Base-by-base conservation (phyloP, 164 flowering plant species). In the Magnolia changhungtana region DNA sequence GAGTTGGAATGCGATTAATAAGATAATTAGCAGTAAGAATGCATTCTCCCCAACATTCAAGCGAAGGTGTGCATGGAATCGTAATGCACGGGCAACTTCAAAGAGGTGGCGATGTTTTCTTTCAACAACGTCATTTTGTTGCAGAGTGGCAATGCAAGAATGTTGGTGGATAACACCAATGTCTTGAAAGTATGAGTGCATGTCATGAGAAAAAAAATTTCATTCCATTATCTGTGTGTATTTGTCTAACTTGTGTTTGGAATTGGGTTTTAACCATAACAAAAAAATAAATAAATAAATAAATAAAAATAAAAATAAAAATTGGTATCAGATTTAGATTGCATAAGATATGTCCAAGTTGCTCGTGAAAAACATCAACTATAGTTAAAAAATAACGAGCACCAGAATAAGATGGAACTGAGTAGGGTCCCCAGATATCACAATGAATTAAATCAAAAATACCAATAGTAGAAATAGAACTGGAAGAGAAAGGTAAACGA, bases 331-430 rank as follows among this genome's bases (percentile, higher is more conserved):
- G 20, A 69, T 61, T 76, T 76, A 67, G 58, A 37, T 3, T 8
- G 3, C 78, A 76, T 76, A 6, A 76, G 50, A 58, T 21, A 69
- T 2, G 31, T 19, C 50, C 72, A 67, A 4, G 78, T 75, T 21
- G 73, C 51, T 51, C 29, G n/a, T 20, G 45, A 18, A 70, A 58
- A 76, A 69, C 67, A 76, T 76, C 37, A 9, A 76, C 55, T 58
- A 69, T 69, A 1, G 78, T 31, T 1, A 76, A 52, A 29, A 76
- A 76, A 63, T 75, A 75, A 45, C 20, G 73, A 18, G 78, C 50
- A 1, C 73, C 66, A 19, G 31, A 24, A 8, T 16, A 4, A 7
- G 73, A 69, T 16, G 73, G 23, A 16, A 13, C 58, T 4, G 19
- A 20, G 10, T 29, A 69, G 5, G 24, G 24, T 19, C 78, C 73